Percentiles rank a stretch among this genome's conserved stretches.
These are phyloP conservation scores for Aureobasidium sp. DNA, from an alignment of 2,329 filamentous ascomycete species.

Conservation along the genomic window DNA sequence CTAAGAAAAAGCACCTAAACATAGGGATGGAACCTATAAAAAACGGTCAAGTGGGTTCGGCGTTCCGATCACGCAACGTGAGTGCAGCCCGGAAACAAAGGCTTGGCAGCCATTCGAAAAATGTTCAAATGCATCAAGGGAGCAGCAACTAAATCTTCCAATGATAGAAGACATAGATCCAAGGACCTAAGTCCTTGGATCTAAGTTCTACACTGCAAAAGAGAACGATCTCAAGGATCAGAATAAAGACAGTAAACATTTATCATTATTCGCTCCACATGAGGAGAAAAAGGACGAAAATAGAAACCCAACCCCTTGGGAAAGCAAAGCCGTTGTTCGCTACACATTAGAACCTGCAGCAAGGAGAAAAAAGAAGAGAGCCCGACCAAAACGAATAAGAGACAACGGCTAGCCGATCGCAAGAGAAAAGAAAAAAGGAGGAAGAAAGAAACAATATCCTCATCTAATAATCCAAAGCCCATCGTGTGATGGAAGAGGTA, in stretches of 20 bases:
- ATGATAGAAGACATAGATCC: too few relatives aligned
- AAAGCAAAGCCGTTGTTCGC: conserved; percentile 7
- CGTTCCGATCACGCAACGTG: not conserved
- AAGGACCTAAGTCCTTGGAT: too few relatives aligned
- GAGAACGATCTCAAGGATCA: too few relatives aligned
- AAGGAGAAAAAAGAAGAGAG: not conserved
- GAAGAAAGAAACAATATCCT: not conserved
- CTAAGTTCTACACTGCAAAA: too few relatives aligned
- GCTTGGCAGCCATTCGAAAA: not conserved
- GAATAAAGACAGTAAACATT: not conserved
- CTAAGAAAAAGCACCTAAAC: not conserved
- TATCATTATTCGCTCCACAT: not conserved
- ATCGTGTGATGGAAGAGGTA: not conserved
- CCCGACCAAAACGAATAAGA: not conserved
- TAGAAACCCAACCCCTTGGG: not conserved
- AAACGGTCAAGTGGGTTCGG: not conserved
- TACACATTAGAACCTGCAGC: conserved; percentile 5
- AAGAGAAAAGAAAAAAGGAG: not conserved
- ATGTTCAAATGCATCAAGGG: not conserved
- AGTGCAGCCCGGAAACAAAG: not conserved
- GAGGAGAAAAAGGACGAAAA: not conserved
- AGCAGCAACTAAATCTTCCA: too few relatives aligned
- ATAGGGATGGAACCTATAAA: not conserved
- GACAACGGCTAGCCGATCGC: not conserved
- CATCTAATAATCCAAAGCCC: conserved; percentile 1